Conservation (phyloP, 1,284 basidiomycete species). For the Cryptococcus neoformans region DNA sequence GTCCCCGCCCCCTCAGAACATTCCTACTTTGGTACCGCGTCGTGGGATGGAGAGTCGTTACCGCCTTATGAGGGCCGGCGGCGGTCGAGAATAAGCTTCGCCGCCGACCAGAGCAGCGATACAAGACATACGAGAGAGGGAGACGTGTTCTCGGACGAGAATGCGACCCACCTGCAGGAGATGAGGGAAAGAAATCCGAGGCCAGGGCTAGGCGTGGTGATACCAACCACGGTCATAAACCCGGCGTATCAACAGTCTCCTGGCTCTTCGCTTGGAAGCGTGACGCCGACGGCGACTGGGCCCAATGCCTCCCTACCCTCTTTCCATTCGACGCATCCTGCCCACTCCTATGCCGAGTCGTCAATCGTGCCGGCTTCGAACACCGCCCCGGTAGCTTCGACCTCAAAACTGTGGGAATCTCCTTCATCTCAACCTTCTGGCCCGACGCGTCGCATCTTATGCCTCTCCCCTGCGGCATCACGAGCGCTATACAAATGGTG, state of each 20-base stretch:
- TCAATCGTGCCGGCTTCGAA: neutral
- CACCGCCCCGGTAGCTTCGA: conserved; percentile 6
- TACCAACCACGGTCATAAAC: neutral
- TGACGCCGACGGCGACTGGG: neutral
- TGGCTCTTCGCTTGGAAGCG: neutral
- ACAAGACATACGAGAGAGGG: conserved; percentile 1
- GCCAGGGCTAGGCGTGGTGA: neutral
- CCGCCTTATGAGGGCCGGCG: conserved; percentile 36
- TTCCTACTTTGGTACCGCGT: conserved; percentile 6
- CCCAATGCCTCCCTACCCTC: neutral
- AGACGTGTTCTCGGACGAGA: conserved; percentile 8
- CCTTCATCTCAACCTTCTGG: conserved; percentile 1
- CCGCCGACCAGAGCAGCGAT: neutral
- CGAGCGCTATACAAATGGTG: conserved; percentile 16
- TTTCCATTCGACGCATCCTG: neutral
- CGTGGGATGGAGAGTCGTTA: conserved; percentile 27
- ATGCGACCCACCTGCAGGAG: neutral
- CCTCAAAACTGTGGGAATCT: conserved; percentile 32
- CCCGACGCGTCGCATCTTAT: no score
- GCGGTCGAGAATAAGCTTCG: conserved; percentile 2
- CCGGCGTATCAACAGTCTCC: neutral
- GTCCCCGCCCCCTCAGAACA: conserved; percentile 19
- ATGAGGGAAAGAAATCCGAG: neutral
- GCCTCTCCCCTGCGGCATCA: neutral
- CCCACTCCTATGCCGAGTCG: no score